phyloP scores from a whole-genome alignment of 176 grass and related monocot genomes.

The Carex littledalei region DNA sequence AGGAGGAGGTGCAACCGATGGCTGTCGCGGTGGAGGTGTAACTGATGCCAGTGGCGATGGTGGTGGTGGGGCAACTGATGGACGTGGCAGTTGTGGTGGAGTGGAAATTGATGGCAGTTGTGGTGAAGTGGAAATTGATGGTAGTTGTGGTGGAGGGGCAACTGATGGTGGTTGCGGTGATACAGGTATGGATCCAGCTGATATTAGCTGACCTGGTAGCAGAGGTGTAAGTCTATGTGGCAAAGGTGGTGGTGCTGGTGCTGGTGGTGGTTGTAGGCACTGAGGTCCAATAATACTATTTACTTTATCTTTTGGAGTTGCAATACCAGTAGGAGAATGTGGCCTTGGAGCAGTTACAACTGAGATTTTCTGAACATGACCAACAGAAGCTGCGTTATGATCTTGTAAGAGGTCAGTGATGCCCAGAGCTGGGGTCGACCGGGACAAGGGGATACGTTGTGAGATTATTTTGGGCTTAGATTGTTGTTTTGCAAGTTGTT shows the following conservation, averaged over 20 bases:
- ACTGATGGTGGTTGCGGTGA: neutral
- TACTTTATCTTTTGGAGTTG: constrained; percentile 10
- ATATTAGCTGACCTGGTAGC: constrained; percentile 20
- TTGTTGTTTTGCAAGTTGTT: constrained; percentile 7
- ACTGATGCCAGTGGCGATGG: constrained; percentile 15
- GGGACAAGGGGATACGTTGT: constrained; percentile 49
- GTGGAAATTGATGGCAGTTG: constrained; percentile 27
- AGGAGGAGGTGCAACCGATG: constrained; percentile 16
- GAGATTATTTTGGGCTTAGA: constrained; percentile 39
- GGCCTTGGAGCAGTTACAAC: constrained; percentile 25
- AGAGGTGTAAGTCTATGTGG: constrained; percentile 1
- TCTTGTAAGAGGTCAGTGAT: constrained; percentile 71
- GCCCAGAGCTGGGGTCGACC: constrained; percentile 63
- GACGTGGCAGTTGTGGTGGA: constrained; percentile 35
- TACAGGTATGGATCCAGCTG: constrained; percentile 6
- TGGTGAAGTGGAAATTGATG: constrained; percentile 24
- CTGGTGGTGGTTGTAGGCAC: constrained; percentile 14
- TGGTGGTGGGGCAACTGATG: constrained; percentile 17
- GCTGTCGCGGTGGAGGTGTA: neutral
- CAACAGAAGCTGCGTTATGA: constrained; percentile 27
- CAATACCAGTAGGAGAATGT: constrained; percentile 4
- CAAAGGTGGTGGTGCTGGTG: neutral
- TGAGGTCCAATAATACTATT: constrained; percentile 34
- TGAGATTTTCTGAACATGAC: constrained; percentile 25
- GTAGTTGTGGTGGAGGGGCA: constrained; percentile 22